phyloP scores from a whole-genome alignment of 2,329 filamentous ascomycete species.

The Paraphoma chrysanthemicola region DNA sequence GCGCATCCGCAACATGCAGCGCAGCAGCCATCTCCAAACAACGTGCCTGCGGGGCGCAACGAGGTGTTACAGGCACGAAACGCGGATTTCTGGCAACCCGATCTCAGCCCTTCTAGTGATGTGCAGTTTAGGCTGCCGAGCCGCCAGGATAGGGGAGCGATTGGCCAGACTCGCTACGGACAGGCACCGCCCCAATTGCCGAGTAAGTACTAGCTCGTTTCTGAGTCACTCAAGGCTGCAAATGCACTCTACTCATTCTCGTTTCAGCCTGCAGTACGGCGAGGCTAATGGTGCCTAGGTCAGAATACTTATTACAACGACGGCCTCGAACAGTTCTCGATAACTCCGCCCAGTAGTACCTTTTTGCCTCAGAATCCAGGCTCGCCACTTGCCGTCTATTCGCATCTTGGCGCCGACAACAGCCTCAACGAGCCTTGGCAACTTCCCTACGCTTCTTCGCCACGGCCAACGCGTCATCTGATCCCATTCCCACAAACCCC shows the following conservation, averaged over 20 bases:
- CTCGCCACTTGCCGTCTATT: constrained; percentile 38
- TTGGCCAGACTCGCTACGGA: constrained; percentile 9
- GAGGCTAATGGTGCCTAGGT: constrained; percentile 27
- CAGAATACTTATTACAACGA: constrained; percentile 39
- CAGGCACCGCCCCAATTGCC: constrained; percentile 22
- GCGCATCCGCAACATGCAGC: constrained; percentile 32
- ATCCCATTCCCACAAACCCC: constrained; percentile 31
- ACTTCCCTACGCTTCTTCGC: constrained; percentile 32
- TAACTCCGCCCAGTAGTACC: constrained; percentile 25
- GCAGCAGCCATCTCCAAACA: constrained; percentile 31
- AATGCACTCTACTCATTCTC: constrained; percentile 13
- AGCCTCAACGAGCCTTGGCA: constrained; percentile 37
- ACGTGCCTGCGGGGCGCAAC: constrained; percentile 19
- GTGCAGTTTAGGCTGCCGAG: constrained; percentile 30
- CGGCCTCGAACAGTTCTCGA: constrained; percentile 31
- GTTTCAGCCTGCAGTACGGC: constrained; percentile 37
- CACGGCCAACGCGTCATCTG: constrained; percentile 44
- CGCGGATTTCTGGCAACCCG: constrained; percentile 36
- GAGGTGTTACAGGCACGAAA: constrained; percentile 40
- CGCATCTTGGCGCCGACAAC: constrained; percentile 33
- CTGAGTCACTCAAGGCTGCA: constrained; percentile 29
- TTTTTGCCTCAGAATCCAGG: constrained; percentile 38
- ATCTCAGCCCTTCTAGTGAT: constrained; percentile 17
- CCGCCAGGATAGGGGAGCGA: constrained; percentile 15
- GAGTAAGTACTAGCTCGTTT: constrained; percentile 29